These are phyloP conservation scores for Streptanthus diversifolius DNA, from an alignment of 345 rosid genomes.

Conservation along the genomic window DNA sequence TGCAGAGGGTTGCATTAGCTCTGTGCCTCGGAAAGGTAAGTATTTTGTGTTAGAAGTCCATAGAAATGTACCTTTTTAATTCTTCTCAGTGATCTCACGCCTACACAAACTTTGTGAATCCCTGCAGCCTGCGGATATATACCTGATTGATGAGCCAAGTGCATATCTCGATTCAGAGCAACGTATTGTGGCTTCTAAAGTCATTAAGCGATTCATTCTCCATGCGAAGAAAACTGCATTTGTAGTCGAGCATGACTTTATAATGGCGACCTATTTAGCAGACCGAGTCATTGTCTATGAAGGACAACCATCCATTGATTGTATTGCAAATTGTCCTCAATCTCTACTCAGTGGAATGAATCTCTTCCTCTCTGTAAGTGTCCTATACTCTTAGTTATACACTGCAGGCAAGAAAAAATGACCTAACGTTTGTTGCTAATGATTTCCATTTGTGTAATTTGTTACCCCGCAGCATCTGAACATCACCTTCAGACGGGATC, in stretches of 20 bases:
- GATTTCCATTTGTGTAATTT: background rate
- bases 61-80: background rate
- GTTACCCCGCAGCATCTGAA: conserved; percentile 63
- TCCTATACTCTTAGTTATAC: background rate
- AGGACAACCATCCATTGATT: conserved; percentile 85
- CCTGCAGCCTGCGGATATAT: conserved; percentile 95
- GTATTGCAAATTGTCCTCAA: conserved; percentile 90
- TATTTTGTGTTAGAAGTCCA: background rate
- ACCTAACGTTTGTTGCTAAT: background rate
- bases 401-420: background rate
- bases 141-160: conserved; percentile 97
- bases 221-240: conserved; percentile 99
- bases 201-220: conserved; percentile 93
- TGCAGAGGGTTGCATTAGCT: conserved; percentile 96
- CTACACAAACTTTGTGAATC: conserved; percentile 4
- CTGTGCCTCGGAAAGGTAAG: conserved; percentile 94
- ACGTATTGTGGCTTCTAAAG: conserved; percentile 97
- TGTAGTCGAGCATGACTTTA: conserved; percentile 97
- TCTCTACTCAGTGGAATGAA: conserved; percentile 97
- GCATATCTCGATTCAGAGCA: conserved; percentile 99
- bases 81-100: conserved; percentile 19
- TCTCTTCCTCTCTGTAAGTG: conserved; percentile 88
- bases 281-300: conserved; percentile 94
- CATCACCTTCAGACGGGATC: conserved; percentile 93
- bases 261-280: conserved; percentile 94